Evolutionary conservation across 495 filamentous ascomycete species (phyloP).

Genomic region (Penicillium coprophilum): DNA sequence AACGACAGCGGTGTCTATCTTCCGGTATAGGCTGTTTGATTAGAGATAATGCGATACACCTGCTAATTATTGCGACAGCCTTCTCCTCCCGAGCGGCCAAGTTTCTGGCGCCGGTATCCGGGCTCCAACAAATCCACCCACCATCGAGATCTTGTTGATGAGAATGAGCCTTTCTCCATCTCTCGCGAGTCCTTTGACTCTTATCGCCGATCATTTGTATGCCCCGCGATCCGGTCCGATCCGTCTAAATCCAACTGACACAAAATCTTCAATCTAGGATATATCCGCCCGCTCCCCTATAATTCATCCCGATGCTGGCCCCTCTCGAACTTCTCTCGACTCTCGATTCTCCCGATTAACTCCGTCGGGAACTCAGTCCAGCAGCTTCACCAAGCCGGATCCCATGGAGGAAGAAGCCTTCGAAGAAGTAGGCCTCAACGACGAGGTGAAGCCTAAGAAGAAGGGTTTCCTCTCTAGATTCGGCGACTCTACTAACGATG

Average conservation of each 20-base stretch:
- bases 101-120: slow-evolving; percentile 77
- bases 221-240: slow-evolving; percentile 22
- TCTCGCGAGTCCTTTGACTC: slow-evolving; percentile 98
- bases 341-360: slow-evolving; percentile 58
- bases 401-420: slow-evolving; percentile 74
- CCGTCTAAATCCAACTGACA: neutral
- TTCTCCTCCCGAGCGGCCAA: slow-evolving; percentile 82
- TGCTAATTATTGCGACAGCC: slow-evolving; percentile 56
- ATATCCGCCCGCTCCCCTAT: slow-evolving; percentile 88
- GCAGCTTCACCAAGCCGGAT: slow-evolving; percentile 52
- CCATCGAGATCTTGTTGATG: slow-evolving; percentile 66
- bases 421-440: slow-evolving; percentile 87
- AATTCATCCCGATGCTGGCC: slow-evolving; percentile 51
- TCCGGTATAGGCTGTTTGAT: slow-evolving; percentile 61
- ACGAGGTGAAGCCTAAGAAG: slow-evolving; percentile 73
- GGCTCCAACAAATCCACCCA: slow-evolving; percentile 66
- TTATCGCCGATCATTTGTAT: slow-evolving; percentile 92
- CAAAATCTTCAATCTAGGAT: slow-evolving; percentile 56
- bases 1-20: slow-evolving; percentile 97
- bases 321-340: slow-evolving; percentile 77
- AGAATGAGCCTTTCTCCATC: slow-evolving; percentile 94
- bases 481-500: slow-evolving; percentile 55
- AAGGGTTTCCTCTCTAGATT: slow-evolving; percentile 84
- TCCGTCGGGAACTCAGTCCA: slow-evolving; percentile 51
- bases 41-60: neutral